Percentiles rank a stretch among this genome's conserved stretches.
These are phyloP conservation scores for Hypoxylon lienhwacheense DNA, from an alignment of 495 filamentous ascomycete species.

Conservation along the genomic window DNA sequence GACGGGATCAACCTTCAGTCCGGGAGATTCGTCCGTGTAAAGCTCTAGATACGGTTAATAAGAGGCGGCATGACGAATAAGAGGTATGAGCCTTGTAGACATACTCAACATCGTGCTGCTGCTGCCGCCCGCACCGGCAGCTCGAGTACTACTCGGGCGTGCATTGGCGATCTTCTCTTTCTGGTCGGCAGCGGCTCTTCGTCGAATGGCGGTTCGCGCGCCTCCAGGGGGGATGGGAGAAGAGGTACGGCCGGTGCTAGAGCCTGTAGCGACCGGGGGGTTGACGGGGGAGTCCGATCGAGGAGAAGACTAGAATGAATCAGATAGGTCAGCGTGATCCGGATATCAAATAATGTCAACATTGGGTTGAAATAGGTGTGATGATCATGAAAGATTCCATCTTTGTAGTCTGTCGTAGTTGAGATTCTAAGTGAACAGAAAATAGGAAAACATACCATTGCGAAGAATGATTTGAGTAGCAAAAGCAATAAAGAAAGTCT, in stretches of 20 bases:
- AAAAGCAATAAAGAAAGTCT: slow-evolving; percentile 2
- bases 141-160: slow-evolving; percentile 83
- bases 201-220: slow-evolving; percentile 89
- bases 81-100: slow-evolving; percentile 30
- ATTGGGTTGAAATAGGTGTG: too few species aligned
- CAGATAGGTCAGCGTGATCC: slow-evolving; percentile 16
- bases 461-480: slow-evolving; percentile 11
- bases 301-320: slow-evolving; percentile 67
- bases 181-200: slow-evolving; percentile 91
- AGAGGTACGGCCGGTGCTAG: slow-evolving; percentile 71
- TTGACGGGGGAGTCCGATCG: slow-evolving; percentile 65
- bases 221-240: slow-evolving; percentile 93
- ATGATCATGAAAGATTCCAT: too few species aligned
- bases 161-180: slow-evolving; percentile 92
- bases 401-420: too few species aligned
- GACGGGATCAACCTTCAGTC: slow-evolving; percentile 94
- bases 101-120: slow-evolving; percentile 96
- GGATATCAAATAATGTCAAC: neutral
- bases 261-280: slow-evolving; percentile 56
- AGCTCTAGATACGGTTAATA: slow-evolving; percentile 56
- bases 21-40: slow-evolving; percentile 98
- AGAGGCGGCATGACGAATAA: neutral
- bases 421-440: neutral
- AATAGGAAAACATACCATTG: slow-evolving; percentile 24
- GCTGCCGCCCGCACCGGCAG: slow-evolving; percentile 92